Percentiles rank a stretch among this genome's conserved stretches.
These are phyloP conservation scores for Pyrrhoderma lamaoense DNA, from an alignment of 1,284 basidiomycete species.

Conservation along the genomic window DNA sequence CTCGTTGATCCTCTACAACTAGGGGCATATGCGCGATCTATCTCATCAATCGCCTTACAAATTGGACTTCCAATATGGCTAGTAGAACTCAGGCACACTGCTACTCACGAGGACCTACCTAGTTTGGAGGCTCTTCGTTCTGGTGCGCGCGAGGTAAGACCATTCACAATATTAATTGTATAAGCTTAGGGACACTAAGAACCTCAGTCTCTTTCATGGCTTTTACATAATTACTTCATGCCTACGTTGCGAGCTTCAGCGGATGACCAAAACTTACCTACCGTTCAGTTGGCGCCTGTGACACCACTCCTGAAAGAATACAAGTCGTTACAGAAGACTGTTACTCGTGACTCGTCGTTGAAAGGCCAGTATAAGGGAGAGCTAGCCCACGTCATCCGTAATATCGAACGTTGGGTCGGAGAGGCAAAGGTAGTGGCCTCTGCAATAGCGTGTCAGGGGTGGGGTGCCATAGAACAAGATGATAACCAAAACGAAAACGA, in stretches of 20 bases:
- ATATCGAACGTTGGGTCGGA: constrained; percentile 65
- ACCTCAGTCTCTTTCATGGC: constrained; percentile 66
- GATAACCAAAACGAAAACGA: constrained; percentile 36
- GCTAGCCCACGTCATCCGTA: constrained; percentile 42
- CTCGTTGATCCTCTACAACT: constrained; percentile 91
- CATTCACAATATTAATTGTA: not conserved
- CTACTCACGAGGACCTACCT: constrained; percentile 94
- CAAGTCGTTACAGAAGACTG: constrained; percentile 56
- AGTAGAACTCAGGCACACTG: constrained; percentile 91
- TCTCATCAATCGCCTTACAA: constrained; percentile 81
- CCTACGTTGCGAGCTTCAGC: constrained; percentile 58
- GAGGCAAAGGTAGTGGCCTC: constrained; percentile 61
- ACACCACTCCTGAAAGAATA: constrained; percentile 60
- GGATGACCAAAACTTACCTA: constrained; percentile 21
- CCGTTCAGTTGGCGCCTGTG: constrained; percentile 31
- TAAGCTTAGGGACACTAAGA: not conserved
- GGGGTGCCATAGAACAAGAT: constrained; percentile 37
- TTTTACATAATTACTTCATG: constrained; percentile 74
- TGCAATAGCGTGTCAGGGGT: constrained; percentile 32
- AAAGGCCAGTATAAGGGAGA: constrained; percentile 42
- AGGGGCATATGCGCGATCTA: constrained; percentile 82
- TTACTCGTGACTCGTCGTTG: constrained; percentile 56
- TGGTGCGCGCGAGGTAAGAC: constrained; percentile 61
- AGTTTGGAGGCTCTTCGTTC: constrained; percentile 75
- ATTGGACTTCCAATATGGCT: constrained; percentile 84